A percentile compares a stretch with the other conserved stretches of the same genome.
Evolutionary conservation across 805 yeast species (phyloP).

Genomic region (Hanseniaspora occidentalis): DNA sequence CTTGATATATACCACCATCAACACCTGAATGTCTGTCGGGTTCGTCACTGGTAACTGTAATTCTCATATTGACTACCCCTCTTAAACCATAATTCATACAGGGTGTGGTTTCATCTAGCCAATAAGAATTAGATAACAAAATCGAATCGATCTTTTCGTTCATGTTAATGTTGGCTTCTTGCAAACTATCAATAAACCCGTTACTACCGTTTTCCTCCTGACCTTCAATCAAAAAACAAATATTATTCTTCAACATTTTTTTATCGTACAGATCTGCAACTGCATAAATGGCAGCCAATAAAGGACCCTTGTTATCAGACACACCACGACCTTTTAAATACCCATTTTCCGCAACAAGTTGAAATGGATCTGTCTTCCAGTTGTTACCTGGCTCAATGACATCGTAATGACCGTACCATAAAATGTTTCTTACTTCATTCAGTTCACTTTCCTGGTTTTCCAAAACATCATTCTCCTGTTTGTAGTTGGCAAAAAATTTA

Average conservation of each 20-base stretch:
- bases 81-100: slow-evolving; percentile 90
- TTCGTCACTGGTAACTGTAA: slow-evolving; percentile 54
- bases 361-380: slow-evolving; percentile 77
- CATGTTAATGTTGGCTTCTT: slow-evolving; percentile 35
- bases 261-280: slow-evolving; percentile 56
- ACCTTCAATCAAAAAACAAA: slow-evolving; percentile 80
- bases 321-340: slow-evolving; percentile 86
- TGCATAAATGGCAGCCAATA: slow-evolving; percentile 74
- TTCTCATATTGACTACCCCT: slow-evolving; percentile 76
- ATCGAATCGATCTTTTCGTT: slow-evolving; percentile 78
- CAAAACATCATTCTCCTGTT: not conserved
- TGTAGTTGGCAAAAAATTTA: slow-evolving; percentile 39
- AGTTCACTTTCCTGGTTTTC: not conserved
- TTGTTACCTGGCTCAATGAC: slow-evolving; percentile 64
- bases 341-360: slow-evolving; percentile 66
- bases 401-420: slow-evolving; percentile 96
- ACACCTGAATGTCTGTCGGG: slow-evolving; percentile 95
- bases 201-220: slow-evolving; percentile 90
- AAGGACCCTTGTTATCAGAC: slow-evolving; percentile 91
- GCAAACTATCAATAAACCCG: slow-evolving; percentile 67
- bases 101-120: slow-evolving; percentile 84
- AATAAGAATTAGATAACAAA: slow-evolving; percentile 77
- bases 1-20: slow-evolving; percentile 83
- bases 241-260: slow-evolving; percentile 49
- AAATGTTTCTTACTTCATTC: slow-evolving; percentile 31